phyloP scores from a whole-genome alignment of 768 basidiomycete genomes.

The Kwoniella dejecticola region DNA sequence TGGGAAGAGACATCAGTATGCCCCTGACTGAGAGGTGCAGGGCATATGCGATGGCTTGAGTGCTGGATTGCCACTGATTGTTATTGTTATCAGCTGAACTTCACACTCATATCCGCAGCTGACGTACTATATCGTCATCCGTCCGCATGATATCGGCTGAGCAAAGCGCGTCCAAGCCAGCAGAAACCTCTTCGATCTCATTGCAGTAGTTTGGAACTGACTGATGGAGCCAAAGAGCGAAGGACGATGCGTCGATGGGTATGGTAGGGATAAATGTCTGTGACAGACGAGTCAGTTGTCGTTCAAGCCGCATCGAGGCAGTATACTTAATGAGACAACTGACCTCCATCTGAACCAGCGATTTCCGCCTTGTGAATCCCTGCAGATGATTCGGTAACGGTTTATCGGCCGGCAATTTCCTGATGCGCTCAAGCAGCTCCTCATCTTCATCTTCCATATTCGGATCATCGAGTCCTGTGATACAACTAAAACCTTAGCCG shows the following conservation, averaged over 20 bases:
- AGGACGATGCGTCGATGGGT: conserved; percentile 86
- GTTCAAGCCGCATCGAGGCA: too few relatives aligned
- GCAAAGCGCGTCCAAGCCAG: conserved; percentile 45
- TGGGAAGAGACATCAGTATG: conserved; percentile 80
- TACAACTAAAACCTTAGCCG: too few relatives aligned
- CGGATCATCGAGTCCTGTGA: conserved; percentile 48
- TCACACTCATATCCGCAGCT: not conserved
- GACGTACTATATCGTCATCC: conserved; percentile 55
- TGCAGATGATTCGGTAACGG: conserved; percentile 65
- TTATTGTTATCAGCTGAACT: conserved; percentile 10
- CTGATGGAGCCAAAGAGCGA: conserved; percentile 88
- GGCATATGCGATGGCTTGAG: conserved; percentile 62
- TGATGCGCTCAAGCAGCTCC: conserved; percentile 64
- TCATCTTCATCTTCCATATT: conserved; percentile 68
- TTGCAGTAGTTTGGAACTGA: conserved; percentile 85
- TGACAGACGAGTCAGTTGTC: not conserved
- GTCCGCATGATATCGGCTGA: conserved; percentile 53
- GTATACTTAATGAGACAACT: conserved; percentile 49
- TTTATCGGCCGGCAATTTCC: conserved; percentile 60
- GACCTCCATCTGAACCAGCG: conserved; percentile 77
- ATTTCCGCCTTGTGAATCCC: conserved; percentile 66
- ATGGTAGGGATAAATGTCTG: conserved; percentile 45
- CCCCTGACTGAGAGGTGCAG: conserved; percentile 82
- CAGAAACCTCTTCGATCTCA: conserved; percentile 65
- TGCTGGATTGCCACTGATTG: conserved; percentile 51